phyloP scores from a whole-genome alignment of 2,329 filamentous ascomycete species.

The Ceratocystis albifundus region DNA sequence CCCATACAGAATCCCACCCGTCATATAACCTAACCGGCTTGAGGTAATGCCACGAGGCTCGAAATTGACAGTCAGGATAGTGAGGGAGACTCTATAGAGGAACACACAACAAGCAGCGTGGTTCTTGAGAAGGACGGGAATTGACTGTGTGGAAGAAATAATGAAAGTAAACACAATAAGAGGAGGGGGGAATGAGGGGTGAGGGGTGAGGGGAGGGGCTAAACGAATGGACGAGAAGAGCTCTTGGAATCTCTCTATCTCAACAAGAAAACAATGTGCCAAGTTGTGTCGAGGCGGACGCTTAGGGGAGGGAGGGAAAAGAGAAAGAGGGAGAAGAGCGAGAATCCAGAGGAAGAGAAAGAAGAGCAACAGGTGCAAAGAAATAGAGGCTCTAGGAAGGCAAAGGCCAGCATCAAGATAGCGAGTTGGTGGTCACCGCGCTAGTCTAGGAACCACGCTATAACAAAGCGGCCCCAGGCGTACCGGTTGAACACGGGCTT shows the following conservation, averaged over 20 bases:
- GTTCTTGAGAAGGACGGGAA: neutral
- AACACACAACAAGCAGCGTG: neutral
- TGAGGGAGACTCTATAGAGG: neutral
- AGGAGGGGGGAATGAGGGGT: neutral
- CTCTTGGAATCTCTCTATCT: neutral
- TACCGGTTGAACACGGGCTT: constrained; percentile 5
- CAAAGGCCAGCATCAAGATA: neutral
- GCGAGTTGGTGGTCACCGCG: neutral
- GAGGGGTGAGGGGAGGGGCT: too few relatives aligned
- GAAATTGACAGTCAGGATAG: neutral
- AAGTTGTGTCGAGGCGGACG: neutral
- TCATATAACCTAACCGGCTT: neutral
- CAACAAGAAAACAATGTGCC: neutral
- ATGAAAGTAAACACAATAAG: neutral
- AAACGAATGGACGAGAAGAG: constrained; percentile 19
- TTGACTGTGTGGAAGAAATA: neutral
- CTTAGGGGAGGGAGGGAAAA: neutral
- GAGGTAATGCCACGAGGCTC: neutral
- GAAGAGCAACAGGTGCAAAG: neutral
- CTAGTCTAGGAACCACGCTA: constrained; percentile 4
- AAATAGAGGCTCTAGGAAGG: neutral
- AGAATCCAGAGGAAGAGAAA: neutral
- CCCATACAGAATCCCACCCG: neutral
- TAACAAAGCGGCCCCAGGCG: neutral
- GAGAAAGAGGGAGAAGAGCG: neutral